Conservation (phyloP, 2,329 filamentous ascomycete species). For the Claviceps pazoutovae region DNA sequence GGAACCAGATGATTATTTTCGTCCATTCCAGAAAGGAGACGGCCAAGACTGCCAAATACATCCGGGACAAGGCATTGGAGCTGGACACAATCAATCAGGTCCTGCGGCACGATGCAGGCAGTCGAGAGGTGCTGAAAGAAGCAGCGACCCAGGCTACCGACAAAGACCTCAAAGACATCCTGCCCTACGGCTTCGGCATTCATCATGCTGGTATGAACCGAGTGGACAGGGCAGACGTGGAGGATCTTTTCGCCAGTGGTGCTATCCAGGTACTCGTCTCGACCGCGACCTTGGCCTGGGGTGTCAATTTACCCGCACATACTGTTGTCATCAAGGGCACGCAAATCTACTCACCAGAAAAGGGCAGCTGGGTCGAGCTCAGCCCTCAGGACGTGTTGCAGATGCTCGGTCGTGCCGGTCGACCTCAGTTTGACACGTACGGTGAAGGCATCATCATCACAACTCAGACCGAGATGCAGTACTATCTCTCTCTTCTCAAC, state of each 20-base stretch:
- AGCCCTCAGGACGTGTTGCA: constrained; percentile 96
- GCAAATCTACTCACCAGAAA: constrained; percentile 94
- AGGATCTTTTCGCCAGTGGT: constrained; percentile 84
- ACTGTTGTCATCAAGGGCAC: constrained; percentile 99
- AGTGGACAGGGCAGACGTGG: constrained; percentile 86
- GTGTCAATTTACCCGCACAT: constrained; percentile 93
- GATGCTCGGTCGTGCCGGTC: constrained; percentile 94
- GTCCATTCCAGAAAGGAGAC: constrained; percentile 98
- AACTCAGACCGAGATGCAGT: constrained; percentile 85
- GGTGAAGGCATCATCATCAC: constrained; percentile 99
- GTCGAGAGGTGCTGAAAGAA: constrained; percentile 73
- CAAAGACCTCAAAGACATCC: constrained; percentile 76
- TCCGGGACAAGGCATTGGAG: constrained; percentile 93
- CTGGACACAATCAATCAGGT: constrained; percentile 95
- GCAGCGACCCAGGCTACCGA: constrained; percentile 75
- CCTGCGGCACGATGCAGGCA: constrained; percentile 81
- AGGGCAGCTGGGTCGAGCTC: constrained; percentile 95
- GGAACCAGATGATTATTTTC: constrained; percentile 98
- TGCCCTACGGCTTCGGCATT: constrained; percentile 95
- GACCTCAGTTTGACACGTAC: constrained; percentile 93
- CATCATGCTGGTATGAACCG: constrained; percentile 96
- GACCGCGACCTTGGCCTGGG: constrained; percentile 96
- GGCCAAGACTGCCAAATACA: constrained; percentile 90
- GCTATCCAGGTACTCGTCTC: constrained; percentile 91
- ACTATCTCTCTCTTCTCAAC: constrained; percentile 91